A percentile compares a stretch with the other conserved stretches of the same genome.
These are phyloP conservation scores for Termitomyces sp. DNA, from an alignment of 768 basidiomycete genomes.

Conservation along the genomic window DNA sequence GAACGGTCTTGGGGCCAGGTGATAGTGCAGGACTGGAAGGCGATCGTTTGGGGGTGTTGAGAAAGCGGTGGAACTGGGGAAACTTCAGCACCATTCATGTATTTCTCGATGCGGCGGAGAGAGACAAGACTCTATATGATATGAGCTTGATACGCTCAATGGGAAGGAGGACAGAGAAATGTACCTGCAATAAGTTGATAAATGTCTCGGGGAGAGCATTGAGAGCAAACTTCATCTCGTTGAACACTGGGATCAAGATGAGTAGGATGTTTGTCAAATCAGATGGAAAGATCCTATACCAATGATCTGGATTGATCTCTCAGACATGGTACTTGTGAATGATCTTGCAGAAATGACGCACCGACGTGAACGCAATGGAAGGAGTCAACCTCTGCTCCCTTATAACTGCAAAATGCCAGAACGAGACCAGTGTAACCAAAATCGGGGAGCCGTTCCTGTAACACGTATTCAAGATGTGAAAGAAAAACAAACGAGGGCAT, in stretches of 20 bases:
- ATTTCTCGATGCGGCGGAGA: conserved; percentile 87
- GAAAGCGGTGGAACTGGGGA: conserved; percentile 52
- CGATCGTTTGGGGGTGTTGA: conserved; percentile 55
- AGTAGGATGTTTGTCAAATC: not conserved
- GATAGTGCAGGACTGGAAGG: conserved; percentile 80
- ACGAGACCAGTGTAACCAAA: conserved; percentile 55
- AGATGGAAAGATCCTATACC: conserved; percentile 26
- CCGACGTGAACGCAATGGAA: conserved; percentile 78
- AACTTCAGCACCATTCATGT: conserved; percentile 75
- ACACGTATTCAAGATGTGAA: not conserved
- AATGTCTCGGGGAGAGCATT: conserved; percentile 89
- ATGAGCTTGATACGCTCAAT: not conserved
- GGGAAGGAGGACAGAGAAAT: not conserved
- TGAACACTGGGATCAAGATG: conserved; percentile 55
- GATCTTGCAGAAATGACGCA: conserved; percentile 27
- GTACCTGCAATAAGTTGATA: conserved; percentile 82
- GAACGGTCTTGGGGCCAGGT: conserved; percentile 86
- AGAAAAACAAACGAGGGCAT: not conserved
- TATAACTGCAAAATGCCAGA: conserved; percentile 73
- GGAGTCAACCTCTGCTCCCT: conserved; percentile 70
- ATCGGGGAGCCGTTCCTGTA: conserved; percentile 63
- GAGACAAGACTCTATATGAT: conserved; percentile 67
- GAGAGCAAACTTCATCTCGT: conserved; percentile 84
- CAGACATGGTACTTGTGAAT: not conserved
- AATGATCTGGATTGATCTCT: conserved; percentile 27